Conservation (phyloP, 148 eudicot species). For the Diospyros kaki region DNA sequence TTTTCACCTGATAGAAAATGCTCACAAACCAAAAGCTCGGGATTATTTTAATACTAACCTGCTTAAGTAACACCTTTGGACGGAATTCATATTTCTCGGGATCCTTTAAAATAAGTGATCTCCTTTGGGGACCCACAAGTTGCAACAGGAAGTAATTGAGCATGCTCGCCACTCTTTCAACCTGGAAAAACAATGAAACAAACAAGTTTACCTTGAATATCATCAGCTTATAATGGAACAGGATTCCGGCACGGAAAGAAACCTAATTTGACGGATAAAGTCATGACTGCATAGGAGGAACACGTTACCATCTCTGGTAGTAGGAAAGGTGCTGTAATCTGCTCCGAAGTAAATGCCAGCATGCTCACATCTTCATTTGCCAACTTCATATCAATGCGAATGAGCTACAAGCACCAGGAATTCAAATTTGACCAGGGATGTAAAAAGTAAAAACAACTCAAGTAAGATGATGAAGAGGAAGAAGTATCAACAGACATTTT, state of each 20-base stretch:
- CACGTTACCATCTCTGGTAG: slow-evolving; percentile 84
- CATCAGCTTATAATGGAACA: neutral
- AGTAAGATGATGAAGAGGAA: neutral
- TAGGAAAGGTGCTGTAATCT: slow-evolving; percentile 84
- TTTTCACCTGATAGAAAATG: too few relatives aligned
- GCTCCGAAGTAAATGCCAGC: slow-evolving; percentile 94
- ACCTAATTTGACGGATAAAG: neutral
- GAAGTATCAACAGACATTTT: slow-evolving; percentile 45
- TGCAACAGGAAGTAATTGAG: slow-evolving; percentile 89
- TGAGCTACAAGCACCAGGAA: slow-evolving; percentile 51
- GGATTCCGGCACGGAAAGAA: neutral
- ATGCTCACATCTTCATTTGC: slow-evolving; percentile 95
- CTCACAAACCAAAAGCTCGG: neutral
- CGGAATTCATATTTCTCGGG: slow-evolving; percentile 98
- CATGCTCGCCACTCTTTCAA: slow-evolving; percentile 97
- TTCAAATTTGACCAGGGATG: neutral
- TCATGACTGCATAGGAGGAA: neutral
- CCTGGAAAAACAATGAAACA: slow-evolving; percentile 43
- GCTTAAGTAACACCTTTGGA: slow-evolving; percentile 85
- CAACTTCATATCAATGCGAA: slow-evolving; percentile 92
- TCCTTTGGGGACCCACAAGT: slow-evolving; percentile 96
- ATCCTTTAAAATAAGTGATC: slow-evolving; percentile 85
- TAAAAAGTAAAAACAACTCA: neutral
- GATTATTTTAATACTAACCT: slow-evolving; percentile 38
- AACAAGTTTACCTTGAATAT: neutral